Evolutionary conservation across 768 basidiomycete genomes (phyloP), one percentile per base, ranked within the genome.

Genomic region (Russula dissimulans): DNA sequence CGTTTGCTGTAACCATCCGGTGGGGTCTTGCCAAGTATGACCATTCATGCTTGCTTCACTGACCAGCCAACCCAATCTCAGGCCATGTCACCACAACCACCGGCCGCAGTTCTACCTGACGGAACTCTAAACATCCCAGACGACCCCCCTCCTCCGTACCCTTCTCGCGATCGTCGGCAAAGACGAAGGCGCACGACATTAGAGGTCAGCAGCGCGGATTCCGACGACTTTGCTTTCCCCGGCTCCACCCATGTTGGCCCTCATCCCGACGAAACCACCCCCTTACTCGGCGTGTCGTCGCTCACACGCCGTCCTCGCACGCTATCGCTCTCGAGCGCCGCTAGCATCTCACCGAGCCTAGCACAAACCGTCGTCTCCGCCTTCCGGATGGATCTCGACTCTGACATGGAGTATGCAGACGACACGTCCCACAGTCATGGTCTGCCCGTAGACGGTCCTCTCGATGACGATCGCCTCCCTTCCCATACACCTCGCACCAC

Each of bases 81-180:
- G 17, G 2, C 34, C 48, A 61, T 61, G 60, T 61, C 60, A 42
- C 60, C 60, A 14, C 45, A 57, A 44, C 60, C 60, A 41, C 60
- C 56, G 9, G 41, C 43, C 5, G 12, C 38, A 36, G 36, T 57
- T n/a, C 3, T 31, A n/a, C 10, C 56, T 11, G 50, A 52, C 3
- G 31, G 17, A n/a, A 34, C 56, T 11, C 29, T 31, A 34, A 36
- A 6, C 12, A 45, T 62, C 2, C 67, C 70, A 5, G 58, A 71
- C 10, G 86, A 89, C 65, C 87, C 87, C 3, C 87, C 87, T 10
- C 87, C 87, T 0, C 87, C 87, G 2, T 89, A 89, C 70, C 86
- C 85, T 18, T 75, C 77, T 1, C 73, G 70, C 18, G 68, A 77
- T 60, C 75, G 81, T 22, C 78, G 80, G 77, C 54, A 60, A 72